These are phyloP conservation scores for Peniophora sp. DNA, from an alignment of 1,284 basidiomycete genomes.

Conservation along the genomic window DNA sequence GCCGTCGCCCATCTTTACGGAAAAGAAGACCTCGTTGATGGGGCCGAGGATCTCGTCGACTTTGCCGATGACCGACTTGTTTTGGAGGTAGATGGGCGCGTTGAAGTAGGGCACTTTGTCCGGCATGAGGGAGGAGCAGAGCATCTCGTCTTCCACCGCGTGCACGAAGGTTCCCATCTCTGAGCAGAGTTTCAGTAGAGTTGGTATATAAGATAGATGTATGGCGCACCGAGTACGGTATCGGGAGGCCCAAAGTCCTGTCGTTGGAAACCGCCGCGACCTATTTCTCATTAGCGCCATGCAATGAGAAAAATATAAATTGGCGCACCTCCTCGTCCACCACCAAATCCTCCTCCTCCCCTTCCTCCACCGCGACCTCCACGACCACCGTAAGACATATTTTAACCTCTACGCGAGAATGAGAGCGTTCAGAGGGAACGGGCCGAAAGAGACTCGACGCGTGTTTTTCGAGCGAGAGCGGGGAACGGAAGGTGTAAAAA, in stretches of 20 bases:
- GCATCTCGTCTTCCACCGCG: constrained; percentile 97
- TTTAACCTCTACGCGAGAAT: neutral
- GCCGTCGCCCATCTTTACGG: constrained; percentile 94
- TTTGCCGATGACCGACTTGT: constrained; percentile 94
- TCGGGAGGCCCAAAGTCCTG: constrained; percentile 81
- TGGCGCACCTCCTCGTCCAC: constrained; percentile 1
- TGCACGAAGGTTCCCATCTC: constrained; percentile 89
- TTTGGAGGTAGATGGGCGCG: constrained; percentile 97
- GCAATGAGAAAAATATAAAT: neutral
- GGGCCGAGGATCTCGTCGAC: constrained; percentile 96
- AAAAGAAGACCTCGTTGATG: constrained; percentile 98
- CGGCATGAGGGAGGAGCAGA: constrained; percentile 80
- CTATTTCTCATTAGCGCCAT: constrained; percentile 21
- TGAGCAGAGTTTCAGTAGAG: constrained; percentile 19
- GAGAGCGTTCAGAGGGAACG: neutral
- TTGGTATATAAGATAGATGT: constrained; percentile 2
- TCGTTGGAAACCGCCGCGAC: constrained; percentile 48
- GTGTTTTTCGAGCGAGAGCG: neutral
- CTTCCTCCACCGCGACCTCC: neutral
- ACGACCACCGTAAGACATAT: no score
- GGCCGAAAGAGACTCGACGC: neutral
- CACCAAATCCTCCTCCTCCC: constrained; percentile 4
- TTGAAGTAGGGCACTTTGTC: constrained; percentile 99
- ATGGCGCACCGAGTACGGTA: constrained; percentile 64
- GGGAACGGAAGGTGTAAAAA: neutral